Conservation (phyloP, 2,329 filamentous ascomycete genomes). For the Coleophoma eucalyptorum region DNA sequence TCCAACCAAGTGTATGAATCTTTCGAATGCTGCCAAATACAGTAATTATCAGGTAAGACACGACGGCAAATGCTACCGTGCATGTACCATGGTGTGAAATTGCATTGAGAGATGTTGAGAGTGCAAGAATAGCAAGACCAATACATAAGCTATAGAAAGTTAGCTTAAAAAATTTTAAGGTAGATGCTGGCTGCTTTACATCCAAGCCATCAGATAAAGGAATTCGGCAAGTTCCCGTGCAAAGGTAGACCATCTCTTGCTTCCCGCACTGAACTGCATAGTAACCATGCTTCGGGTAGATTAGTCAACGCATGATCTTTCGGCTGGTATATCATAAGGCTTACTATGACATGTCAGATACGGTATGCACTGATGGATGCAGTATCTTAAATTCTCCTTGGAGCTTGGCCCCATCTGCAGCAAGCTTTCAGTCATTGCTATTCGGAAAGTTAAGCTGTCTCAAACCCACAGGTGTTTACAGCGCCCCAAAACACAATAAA, state of each 20-base stretch:
- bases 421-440: neutral
- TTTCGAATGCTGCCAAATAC: constrained; percentile 30
- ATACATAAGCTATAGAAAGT: constrained; percentile 25
- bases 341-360: neutral
- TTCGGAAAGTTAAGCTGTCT: neutral
- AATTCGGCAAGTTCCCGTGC: neutral
- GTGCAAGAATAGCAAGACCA: no score
- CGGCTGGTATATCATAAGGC: no score
- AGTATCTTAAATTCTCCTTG: neutral
- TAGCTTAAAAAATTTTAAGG: constrained; percentile 24
- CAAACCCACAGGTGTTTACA: constrained; percentile 21
- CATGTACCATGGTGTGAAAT: constrained; percentile 51
- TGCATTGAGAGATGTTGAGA: constrained; percentile 44
- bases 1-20: constrained; percentile 28
- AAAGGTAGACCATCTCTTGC: neutral
- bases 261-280: neutral
- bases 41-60: constrained; percentile 27
- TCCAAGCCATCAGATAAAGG: neutral
- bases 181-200: neutral
- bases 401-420: neutral
- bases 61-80: constrained; percentile 36
- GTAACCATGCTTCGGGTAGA: neutral
- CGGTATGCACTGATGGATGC: neutral
- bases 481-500: constrained; percentile 32
- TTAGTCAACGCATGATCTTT: no score